Conservation (phyloP, 495 filamentous ascomycete genomes). For the Penicillium maclennaniae region DNA sequence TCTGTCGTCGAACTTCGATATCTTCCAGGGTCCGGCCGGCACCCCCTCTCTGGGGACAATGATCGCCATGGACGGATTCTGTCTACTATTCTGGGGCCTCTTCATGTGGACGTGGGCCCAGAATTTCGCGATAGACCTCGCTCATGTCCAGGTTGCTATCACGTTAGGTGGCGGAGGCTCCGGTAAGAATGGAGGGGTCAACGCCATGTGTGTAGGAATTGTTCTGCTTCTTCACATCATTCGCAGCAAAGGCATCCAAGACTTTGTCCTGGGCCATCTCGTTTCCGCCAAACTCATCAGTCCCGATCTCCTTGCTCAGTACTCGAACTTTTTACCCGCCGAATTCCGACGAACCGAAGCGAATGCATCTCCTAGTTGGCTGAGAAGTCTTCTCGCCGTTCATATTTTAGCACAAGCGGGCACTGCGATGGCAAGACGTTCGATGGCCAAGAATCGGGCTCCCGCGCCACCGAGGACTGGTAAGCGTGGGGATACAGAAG, state of each 20-base stretch:
- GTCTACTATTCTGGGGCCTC: conserved; percentile 75
- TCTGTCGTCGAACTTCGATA: conserved; percentile 63
- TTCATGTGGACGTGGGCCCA: conserved; percentile 87
- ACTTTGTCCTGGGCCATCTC: conserved; percentile 45
- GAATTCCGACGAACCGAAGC: conserved; percentile 42
- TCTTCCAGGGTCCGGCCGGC: conserved; percentile 67
- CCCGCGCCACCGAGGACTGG: conserved; percentile 38
- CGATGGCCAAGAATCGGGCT: conserved; percentile 49
- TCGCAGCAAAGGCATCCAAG: conserved; percentile 56
- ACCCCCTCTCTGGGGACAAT: conserved; percentile 77
- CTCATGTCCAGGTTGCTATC: conserved; percentile 92
- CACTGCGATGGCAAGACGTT: conserved; percentile 51
- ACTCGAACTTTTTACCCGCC: conserved; percentile 39
- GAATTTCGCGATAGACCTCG: conserved; percentile 86
- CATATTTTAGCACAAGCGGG: conserved; percentile 83
- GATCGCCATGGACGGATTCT: conserved; percentile 74
- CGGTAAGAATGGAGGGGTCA: conserved; percentile 68
- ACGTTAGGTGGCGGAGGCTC: conserved; percentile 83
- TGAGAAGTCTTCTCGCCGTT: conserved; percentile 65
- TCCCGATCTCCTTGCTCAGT: conserved; percentile 43
- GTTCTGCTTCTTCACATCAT: conserved; percentile 66
- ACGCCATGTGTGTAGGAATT: conserved; percentile 72
- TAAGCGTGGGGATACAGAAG: conserved; percentile 56
- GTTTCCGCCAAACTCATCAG: conserved; percentile 44
- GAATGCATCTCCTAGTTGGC: conserved; percentile 54